Evolutionary conservation across 2,329 filamentous ascomycete genomes (phyloP).

Genomic region (Chalaropsis thielavioides): DNA sequence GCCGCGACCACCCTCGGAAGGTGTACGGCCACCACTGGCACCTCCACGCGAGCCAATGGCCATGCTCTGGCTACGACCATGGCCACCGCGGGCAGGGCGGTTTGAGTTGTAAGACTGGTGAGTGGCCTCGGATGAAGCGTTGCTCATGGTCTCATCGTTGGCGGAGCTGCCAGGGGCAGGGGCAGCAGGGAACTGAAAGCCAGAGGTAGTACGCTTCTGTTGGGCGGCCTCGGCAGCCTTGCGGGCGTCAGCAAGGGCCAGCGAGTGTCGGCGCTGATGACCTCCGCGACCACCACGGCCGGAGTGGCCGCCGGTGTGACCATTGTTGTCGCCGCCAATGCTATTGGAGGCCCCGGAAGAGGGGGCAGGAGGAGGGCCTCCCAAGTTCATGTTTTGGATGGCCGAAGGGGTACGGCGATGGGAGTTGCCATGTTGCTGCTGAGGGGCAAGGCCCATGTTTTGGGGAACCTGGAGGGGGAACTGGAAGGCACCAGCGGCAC

Average conservation of each 20-base stretch:
- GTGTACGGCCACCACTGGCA: constrained; percentile 39
- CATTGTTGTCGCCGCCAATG: constrained; percentile 54
- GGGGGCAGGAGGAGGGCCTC: constrained; percentile 65
- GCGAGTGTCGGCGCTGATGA: constrained; percentile 85
- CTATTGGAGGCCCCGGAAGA: constrained; percentile 84
- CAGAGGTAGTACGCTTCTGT: constrained; percentile 86
- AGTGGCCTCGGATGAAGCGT: constrained; percentile 25
- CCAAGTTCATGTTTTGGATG: constrained; percentile 81
- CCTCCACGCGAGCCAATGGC: constrained; percentile 60
- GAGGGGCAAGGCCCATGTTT: constrained; percentile 53
- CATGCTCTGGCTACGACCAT: constrained; percentile 83
- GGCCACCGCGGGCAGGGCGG: constrained; percentile 43
- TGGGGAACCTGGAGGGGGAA: constrained; percentile 68
- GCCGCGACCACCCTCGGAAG: constrained; percentile 55
- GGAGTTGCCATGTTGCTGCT: constrained; percentile 62
- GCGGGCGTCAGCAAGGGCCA: constrained; percentile 89
- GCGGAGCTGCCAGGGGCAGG: constrained; percentile 45
- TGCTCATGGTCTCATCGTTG: constrained; percentile 32
- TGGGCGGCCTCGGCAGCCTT: constrained; percentile 94
- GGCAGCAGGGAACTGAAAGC: constrained; percentile 85
- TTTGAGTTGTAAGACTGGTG: constrained; percentile 27
- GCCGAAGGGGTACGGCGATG: constrained; percentile 98
- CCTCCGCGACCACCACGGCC: constrained; percentile 60
- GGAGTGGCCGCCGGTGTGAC: constrained; percentile 51
- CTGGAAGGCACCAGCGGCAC: constrained; percentile 72